phyloP scores from a whole-genome alignment of 805 yeast genomes.

The Pichia eremophila region DNA sequence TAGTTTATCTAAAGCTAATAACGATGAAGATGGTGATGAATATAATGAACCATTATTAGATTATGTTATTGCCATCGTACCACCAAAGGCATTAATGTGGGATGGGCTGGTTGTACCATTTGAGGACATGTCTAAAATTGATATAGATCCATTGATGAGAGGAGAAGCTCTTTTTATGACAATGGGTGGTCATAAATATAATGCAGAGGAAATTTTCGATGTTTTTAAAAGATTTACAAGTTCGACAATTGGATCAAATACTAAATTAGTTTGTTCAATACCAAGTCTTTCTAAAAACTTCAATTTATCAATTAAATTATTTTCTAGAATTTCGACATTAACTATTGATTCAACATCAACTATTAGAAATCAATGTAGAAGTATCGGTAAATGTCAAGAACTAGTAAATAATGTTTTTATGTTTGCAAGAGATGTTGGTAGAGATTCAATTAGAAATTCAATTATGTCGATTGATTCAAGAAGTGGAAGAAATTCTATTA shows the following conservation, averaged over 20 bases:
- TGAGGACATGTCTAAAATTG: constrained; percentile 32
- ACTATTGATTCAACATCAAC: constrained; percentile 53
- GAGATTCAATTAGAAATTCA: constrained; percentile 54
- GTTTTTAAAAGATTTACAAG: constrained; percentile 50
- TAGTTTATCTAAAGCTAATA: no score
- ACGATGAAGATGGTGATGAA: constrained; percentile 1
- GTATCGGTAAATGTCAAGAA: constrained; percentile 61
- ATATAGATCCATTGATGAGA: constrained; percentile 48
- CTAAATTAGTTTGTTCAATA: constrained; percentile 62
- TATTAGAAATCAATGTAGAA: constrained; percentile 44
- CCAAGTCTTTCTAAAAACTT: constrained; percentile 67
- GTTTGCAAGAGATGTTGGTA: constrained; percentile 75
- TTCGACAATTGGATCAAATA: constrained; percentile 40
- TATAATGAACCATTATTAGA: constrained; percentile 6
- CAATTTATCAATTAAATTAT: constrained; percentile 51
- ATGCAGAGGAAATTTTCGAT: constrained; percentile 45
- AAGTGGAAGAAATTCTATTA: constrained; percentile 54
- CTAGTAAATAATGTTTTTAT: constrained; percentile 64
- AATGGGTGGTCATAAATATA: constrained; percentile 54
- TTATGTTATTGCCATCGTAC: constrained; percentile 59
- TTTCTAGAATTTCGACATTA: constrained; percentile 57
- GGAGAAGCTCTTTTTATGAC: constrained; percentile 63
- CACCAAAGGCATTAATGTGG: constrained; percentile 84
- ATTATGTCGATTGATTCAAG: constrained; percentile 31
- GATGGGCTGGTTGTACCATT: constrained; percentile 66